Evolutionary conservation across 179 eudicot genomes (phyloP), one percentile per base, ranked within the genome.

Genomic region (Silene coronaria): DNA sequence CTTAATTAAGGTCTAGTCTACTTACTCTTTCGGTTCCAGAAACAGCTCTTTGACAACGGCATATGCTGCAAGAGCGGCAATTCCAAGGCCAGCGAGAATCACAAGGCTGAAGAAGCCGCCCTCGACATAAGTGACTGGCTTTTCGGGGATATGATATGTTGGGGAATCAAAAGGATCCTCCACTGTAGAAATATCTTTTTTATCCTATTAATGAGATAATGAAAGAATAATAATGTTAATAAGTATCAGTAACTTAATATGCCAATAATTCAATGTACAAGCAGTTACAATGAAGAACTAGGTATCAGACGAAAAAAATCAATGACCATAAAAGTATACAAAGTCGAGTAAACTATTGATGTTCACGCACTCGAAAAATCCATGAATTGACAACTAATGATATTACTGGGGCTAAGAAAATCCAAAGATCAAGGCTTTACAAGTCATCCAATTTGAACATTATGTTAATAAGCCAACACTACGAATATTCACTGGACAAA

Each of bases 111-210:
- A 91, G 38, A 91, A 87, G 70, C 92, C 97, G 71, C 96, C 97
- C 80, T 92, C 96, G 0, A 91, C 80, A 79, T 88, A 92, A 32
- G 91, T 86, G 75, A 93, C 95, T 2, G 98, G 98, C 80, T 93
- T 93, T 76, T 91, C 91, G 17, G 98, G 98, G 81, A 93, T 93
- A 83, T 93, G 91, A 79, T 93, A 93, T 34, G 98, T 93, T 60
- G 95, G 98, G 70, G 98, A 84, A 81, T 92, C 97, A 82, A 92
- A 92, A 19, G 97, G 97, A 81, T 92, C 96, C 71, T 91, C 96
- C 72, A 88, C 84, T 27, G 81, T 87, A 74, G 94, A 87, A 62
- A 91, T 48, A 27, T 85, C 94, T 78, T 83, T 91, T 64, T 81
- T 86, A 21, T 73, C 80, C 83, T 86, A 80, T 65, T 55, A 46